Evolutionary conservation across 495 filamentous ascomycete genomes (phyloP).

Genomic region (Lasiosphaeria miniovina): DNA sequence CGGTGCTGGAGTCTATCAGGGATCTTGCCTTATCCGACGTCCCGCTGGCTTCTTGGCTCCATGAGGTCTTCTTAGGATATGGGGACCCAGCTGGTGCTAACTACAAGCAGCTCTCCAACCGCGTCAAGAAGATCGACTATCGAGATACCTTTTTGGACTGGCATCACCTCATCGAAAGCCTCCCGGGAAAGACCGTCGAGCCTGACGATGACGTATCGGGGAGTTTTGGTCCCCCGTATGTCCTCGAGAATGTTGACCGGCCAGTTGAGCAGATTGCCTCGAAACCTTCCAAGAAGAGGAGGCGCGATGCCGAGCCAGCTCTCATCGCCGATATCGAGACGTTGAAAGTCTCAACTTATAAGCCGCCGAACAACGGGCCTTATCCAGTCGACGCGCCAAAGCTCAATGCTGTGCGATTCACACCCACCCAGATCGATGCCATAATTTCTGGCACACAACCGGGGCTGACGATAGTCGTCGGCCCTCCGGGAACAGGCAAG

Average conservation of each 20-base stretch:
- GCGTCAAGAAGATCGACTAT: constrained; percentile 75
- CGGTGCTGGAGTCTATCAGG: constrained; percentile 86
- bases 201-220: constrained; percentile 64
- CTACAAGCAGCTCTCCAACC: constrained; percentile 78
- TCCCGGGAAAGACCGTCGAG: constrained; percentile 80
- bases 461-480: constrained; percentile 90
- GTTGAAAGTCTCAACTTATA: constrained; percentile 85
- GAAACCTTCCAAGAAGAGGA: constrained; percentile 75
- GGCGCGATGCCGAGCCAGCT: constrained; percentile 66
- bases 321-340: constrained; percentile 58
- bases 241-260: constrained; percentile 63
- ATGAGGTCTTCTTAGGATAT: constrained; percentile 95
- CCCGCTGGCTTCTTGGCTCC: constrained; percentile 84
- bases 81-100: constrained; percentile 86
- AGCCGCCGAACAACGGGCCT: constrained; percentile 83
- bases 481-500: constrained; percentile 95
- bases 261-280: constrained; percentile 37
- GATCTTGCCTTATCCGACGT: constrained; percentile 82
- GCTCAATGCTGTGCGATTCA: constrained; percentile 82
- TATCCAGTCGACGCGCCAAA: constrained; percentile 88
- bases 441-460: constrained; percentile 93
- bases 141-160: constrained; percentile 94
- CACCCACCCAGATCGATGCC: constrained; percentile 84
- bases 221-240: constrained; percentile 84
- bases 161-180: constrained; percentile 86